Base-by-base conservation (phyloP, 768 basidiomycete genomes). In the Agrocybe pediades region DNA sequence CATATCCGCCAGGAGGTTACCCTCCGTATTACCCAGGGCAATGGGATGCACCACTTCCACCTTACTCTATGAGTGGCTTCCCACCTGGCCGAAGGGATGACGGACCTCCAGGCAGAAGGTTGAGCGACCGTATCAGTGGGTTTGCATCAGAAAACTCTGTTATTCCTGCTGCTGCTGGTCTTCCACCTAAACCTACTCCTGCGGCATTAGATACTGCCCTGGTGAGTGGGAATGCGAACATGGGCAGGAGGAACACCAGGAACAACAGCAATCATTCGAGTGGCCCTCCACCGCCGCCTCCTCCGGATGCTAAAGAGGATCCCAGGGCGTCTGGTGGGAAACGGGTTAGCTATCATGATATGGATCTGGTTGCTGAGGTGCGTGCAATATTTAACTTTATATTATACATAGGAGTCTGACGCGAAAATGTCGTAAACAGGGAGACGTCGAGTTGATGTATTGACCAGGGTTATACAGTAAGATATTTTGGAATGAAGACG, bases 291-390 rank as follows among this genome's bases (percentile, higher is more conserved):
- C 90, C 90, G 0, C 87, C 90, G 3, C 90, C 92, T 15, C 92
- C 92, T 11, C 86, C 90, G 50, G 90, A 94, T 71, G 90, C 87
- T 25, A 92, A 91, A 71, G 91, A 94, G 69, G 95, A 98, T 68
- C 95, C 95, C 40, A 79, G 95, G 36, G 92, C 95, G 24, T 88
- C 90, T 26, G 90, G 87, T 27, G 92, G 92, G 41, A 89, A 86
- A 71, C 84, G 91, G 70, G 85, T 98, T 51, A 94, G 91, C 73
- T 98, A 98, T 66, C 87, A 93, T 67, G 95, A 98, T 71, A 91
- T 97, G 86, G 95, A 98, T 75, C 75, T 90, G 68, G 91, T 93
- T 60, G 90, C 92, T 24, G 90, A 90, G 78, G 86, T 80, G 49
- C 57, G 73, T 69, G 13, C 41, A 41, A 63, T 61, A 39, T 41